Evolutionary conservation across 2,329 filamentous ascomycete genomes (phyloP).

Genomic region (Penicillium sp.): DNA sequence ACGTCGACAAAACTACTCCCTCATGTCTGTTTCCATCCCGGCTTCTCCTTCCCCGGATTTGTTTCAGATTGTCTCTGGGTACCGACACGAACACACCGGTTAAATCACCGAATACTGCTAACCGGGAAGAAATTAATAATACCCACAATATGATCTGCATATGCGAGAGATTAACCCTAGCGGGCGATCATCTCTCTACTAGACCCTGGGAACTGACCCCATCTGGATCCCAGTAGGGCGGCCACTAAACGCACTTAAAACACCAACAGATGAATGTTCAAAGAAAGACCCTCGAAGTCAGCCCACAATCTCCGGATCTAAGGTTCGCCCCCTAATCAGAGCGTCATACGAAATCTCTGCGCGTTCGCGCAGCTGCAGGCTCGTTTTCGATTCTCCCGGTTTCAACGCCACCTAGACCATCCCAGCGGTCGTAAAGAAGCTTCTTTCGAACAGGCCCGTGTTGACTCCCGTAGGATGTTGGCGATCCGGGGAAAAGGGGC

Average conservation of each 20-base stretch:
- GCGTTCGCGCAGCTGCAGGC: constrained; percentile 23
- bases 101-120: neutral
- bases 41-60: constrained; percentile 14
- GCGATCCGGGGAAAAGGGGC: constrained; percentile 1
- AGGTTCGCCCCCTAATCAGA: constrained; percentile 2
- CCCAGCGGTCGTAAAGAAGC: constrained; percentile 20
- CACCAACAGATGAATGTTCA: neutral
- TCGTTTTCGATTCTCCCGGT: constrained; percentile 17
- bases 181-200: constrained; percentile 3
- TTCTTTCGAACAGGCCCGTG: constrained; percentile 20
- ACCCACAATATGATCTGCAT: constrained; percentile 9
- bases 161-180: constrained; percentile 10
- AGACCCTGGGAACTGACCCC: neutral
- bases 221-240: neutral
- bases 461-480: constrained; percentile 1
- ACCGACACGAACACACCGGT: neutral
- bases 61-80: neutral
- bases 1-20: neutral
- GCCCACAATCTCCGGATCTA: neutral
- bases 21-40: constrained; percentile 1
- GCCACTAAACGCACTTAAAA: neutral
- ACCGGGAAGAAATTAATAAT: no score
- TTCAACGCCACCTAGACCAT: constrained; percentile 23
- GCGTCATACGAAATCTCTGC: constrained; percentile 10
- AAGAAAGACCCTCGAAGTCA: neutral